Percentiles rank a stretch among this genome's conserved stretches.
Evolutionary conservation across 768 basidiomycete genomes (phyloP).

Genomic region (Lanmaoa rubissima): DNA sequence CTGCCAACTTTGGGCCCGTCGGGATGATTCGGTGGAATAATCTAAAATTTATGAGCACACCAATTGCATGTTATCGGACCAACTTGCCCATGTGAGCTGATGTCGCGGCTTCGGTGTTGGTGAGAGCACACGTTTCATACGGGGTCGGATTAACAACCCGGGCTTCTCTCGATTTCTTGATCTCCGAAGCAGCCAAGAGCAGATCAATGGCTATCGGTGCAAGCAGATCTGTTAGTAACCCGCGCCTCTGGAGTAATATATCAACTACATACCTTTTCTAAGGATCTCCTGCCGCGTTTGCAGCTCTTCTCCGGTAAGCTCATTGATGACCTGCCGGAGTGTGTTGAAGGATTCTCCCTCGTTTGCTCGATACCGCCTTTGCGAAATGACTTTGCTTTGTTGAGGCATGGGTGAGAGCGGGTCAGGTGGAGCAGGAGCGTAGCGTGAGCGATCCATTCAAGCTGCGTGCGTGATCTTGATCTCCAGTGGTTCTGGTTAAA

Average conservation of each 20-base stretch:
- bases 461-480: neutral
- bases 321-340: slow-evolving; percentile 18
- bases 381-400: slow-evolving; percentile 12
- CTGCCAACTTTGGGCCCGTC: neutral
- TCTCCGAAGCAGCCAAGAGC: neutral
- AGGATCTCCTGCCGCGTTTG: slow-evolving; percentile 24
- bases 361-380: slow-evolving; percentile 22
- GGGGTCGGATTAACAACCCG: neutral
- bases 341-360: slow-evolving; percentile 22
- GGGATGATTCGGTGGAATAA: neutral
- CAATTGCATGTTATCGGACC: neutral
- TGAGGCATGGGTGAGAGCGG: neutral
- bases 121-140: neutral
- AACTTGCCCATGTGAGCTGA: slow-evolving; percentile 7
- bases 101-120: neutral
- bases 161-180: neutral
- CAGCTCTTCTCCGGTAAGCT: slow-evolving; percentile 15
- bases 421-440: neutral
- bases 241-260: neutral
- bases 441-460: neutral
- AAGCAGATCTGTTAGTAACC: neutral
- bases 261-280: slow-evolving; percentile 13
- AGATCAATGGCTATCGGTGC: slow-evolving; percentile 8
- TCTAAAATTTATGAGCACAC: slow-evolving; percentile 6
- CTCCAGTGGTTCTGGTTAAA: neutral